Conservation (phyloP, 2,329 filamentous ascomycete genomes). For the Aspergillus sp. region DNA sequence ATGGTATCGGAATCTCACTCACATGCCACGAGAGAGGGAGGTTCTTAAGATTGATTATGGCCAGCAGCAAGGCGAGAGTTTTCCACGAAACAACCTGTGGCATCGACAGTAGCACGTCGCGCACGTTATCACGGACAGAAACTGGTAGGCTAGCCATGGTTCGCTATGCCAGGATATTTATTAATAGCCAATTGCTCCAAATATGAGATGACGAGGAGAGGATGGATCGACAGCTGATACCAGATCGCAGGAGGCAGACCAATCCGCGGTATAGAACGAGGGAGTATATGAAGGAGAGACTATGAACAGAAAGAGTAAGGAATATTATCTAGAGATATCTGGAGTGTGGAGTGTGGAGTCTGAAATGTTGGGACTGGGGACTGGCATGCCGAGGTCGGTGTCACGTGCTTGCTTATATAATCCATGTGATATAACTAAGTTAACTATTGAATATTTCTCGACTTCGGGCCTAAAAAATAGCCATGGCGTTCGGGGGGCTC, state of each 20-base stretch:
- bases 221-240: neutral
- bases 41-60: constrained; percentile 29
- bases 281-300: neutral
- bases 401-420: neutral
- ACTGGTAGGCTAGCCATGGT: constrained; percentile 7
- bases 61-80: constrained; percentile 26
- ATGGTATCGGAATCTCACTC: constrained; percentile 10
- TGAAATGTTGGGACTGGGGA: neutral
- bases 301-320: neutral
- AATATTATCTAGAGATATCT: neutral
- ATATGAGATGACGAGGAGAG: neutral
- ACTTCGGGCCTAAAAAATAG: constrained; percentile 30
- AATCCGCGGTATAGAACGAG: neutral
- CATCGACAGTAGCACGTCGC: constrained; percentile 12
- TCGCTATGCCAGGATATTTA: neutral
- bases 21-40: constrained; percentile 34
- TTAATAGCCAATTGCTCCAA: neutral
- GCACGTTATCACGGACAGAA: constrained; percentile 13
- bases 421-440: neutral
- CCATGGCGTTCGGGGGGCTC: constrained; percentile 36
- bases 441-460: too few species aligned
- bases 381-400: neutral
- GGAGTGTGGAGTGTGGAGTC: neutral
- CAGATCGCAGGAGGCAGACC: neutral
- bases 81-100: constrained; percentile 24